Evolutionary conservation across 768 basidiomycete genomes (phyloP).

Genomic region (Mycena albidolilacea): DNA sequence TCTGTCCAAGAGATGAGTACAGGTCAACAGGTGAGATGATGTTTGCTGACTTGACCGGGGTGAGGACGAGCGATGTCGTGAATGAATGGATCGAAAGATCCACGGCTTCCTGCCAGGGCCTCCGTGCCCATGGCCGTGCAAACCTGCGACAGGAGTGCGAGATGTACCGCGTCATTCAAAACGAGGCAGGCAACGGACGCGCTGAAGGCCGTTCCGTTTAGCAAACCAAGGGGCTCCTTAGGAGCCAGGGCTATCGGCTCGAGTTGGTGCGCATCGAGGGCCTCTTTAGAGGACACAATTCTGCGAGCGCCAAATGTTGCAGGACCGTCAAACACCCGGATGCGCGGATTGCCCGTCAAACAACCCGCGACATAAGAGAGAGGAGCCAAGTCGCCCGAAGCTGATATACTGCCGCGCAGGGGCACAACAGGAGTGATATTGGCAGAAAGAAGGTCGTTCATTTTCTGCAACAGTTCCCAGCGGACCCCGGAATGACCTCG

Average conservation of each 20-base stretch:
- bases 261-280: constrained; percentile 72
- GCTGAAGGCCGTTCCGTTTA: constrained; percentile 91
- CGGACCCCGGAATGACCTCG: constrained; percentile 92
- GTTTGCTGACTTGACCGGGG: constrained; percentile 74
- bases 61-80: constrained; percentile 84
- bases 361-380: constrained; percentile 89
- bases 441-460: constrained; percentile 78
- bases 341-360: constrained; percentile 84
- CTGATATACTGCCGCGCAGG: constrained; percentile 86
- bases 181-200: constrained; percentile 85
- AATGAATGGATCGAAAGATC: constrained; percentile 85
- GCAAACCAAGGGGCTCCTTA: constrained; percentile 85
- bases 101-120: constrained; percentile 81
- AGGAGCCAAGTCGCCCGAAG: constrained; percentile 87
- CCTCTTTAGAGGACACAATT: constrained; percentile 69
- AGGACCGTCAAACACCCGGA: constrained; percentile 77
- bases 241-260: constrained; percentile 76
- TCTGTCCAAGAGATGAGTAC: constrained; percentile 48
- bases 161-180: constrained; percentile 78
- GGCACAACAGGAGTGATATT: constrained; percentile 88
- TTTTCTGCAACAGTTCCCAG: constrained; percentile 84
- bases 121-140: constrained; percentile 90
- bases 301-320: constrained; percentile 62
- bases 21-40: constrained; percentile 7
- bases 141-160: constrained; percentile 77